Base-by-base conservation (phyloP, 129 eudicot species). In the carrot (Daucus carota) region DNA sequence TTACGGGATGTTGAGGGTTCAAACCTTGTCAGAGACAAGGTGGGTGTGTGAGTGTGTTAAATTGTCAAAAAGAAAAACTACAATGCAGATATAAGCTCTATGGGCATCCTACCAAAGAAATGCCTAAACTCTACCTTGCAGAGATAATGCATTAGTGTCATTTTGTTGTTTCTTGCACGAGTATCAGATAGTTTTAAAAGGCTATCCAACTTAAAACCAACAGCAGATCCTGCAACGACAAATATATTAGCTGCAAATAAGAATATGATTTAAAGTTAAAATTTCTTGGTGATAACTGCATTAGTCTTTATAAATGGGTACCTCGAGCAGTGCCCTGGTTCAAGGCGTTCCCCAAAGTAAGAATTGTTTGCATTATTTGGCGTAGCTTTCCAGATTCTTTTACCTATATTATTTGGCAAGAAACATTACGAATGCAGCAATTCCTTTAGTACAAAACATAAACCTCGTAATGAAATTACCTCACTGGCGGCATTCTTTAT, bases 251-350 rank as follows among this genome's bases (percentile, higher is more conserved):
- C 38, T 29, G 22, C 4, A 42, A 41, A 73, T 73, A 48, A 68
- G 13, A 20, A n/a, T 8, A 75, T 7, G 40, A 38, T 43, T 34
- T 44, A 74, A 54, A 73, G 50, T 50, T 20, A 15, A 41, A 28
- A 12, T 24, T 33, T 16, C 74, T 65, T 41, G 31, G 6, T 36
- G 18, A 13, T 20, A 63, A 70, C 34, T 20, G 52, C 46, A 42
- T 2, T 40, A 60, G 34, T 41, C 31, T n/a, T 24, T 14, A 70
- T 29, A 67, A 54, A 75, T 41, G 11, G 8, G 59, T 87, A 94
- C 98, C 98, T 84, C 98, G 87, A 77, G 97, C 96, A 76, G 97
- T 94, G 57, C 98, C 98, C 86, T 91, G 98, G 74, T 94, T 94
- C 79, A 94, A 78, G 47, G 98, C 98, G 82, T 94, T 94, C 79